Evolutionary conservation across 2,329 filamentous ascomycete genomes (phyloP).

Genomic region (Fusarium beomiforme): DNA sequence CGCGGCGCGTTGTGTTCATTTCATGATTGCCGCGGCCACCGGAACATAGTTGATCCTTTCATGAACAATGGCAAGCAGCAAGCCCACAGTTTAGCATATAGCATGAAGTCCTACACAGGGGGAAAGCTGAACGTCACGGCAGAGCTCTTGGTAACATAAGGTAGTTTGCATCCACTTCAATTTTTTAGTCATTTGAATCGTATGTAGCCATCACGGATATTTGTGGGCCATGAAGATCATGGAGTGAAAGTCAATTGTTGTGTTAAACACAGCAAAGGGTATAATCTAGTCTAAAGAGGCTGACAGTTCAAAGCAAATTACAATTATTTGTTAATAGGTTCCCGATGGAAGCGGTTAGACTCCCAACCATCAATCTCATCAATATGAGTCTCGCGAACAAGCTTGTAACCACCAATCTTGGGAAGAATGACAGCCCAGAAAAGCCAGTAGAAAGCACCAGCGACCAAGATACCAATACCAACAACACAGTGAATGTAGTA

Average conservation of each 20-base stretch:
- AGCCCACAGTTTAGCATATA: background rate
- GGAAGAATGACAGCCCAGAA: slow-evolving; percentile 64
- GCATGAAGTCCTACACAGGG: background rate
- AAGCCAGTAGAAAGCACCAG: slow-evolving; percentile 65
- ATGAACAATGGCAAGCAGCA: background rate
- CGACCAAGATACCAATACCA: slow-evolving; percentile 62
- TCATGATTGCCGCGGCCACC: background rate
- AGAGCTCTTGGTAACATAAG: too few species aligned
- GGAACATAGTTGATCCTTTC: background rate
- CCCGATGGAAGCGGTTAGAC: slow-evolving; percentile 61
- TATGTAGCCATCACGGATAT: background rate
- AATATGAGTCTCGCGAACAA: slow-evolving; percentile 64
- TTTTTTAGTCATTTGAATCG: background rate
- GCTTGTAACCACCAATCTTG: slow-evolving; percentile 62
- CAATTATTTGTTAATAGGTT: slow-evolving; percentile 46
- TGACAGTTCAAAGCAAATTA: background rate
- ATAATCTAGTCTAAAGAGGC: slow-evolving; percentile 15
- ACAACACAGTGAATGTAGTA: slow-evolving; percentile 69
- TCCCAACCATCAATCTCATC: slow-evolving; percentile 72
- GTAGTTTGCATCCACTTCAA: background rate
- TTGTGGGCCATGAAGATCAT: background rate
- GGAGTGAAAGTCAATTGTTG: background rate
- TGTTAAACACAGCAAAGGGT: slow-evolving; percentile 11
- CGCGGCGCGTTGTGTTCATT: background rate
- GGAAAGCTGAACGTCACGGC: too few species aligned